Evolutionary conservation across 1,284 basidiomycete genomes (phyloP).

Genomic region (Mycena sp.): DNA sequence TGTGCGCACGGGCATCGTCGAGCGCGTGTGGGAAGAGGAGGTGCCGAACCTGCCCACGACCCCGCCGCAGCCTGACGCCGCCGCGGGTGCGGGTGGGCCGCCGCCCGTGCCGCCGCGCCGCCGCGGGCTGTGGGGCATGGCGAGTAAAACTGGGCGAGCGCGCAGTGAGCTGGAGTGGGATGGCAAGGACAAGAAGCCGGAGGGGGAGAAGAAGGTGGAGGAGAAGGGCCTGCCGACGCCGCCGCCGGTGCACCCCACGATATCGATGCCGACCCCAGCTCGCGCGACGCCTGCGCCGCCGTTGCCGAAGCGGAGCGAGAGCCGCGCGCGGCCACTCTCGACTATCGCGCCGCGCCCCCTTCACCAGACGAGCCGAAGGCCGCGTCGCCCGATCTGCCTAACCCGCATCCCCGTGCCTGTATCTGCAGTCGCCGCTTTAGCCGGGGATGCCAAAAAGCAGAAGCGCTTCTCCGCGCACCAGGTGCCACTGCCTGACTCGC

Average conservation of each 20-base stretch:
- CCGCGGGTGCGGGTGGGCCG: conserved; percentile 38
- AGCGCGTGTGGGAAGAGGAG: conserved; percentile 89
- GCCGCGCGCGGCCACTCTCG: conserved; percentile 38
- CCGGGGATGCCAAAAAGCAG: conserved; percentile 12
- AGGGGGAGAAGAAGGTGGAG: conserved; percentile 29
- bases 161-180: conserved; percentile 59
- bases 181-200: conserved; percentile 53
- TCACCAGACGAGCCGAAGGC: conserved; percentile 11
- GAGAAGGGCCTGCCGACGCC: conserved; percentile 43
- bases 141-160: conserved; percentile 60
- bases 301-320: conserved; percentile 47
- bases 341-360: conserved; percentile 32
- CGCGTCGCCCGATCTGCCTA: conserved; percentile 8
- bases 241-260: conserved; percentile 51
- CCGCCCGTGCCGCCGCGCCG: conserved; percentile 63
- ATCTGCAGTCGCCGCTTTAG: not conserved
- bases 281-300: conserved; percentile 42
- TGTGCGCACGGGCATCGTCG: conserved; percentile 82
- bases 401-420: not conserved
- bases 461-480: conserved; percentile 34
- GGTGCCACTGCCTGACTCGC: conserved; percentile 57
- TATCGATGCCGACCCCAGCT: conserved; percentile 34
- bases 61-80: conserved; percentile 41
- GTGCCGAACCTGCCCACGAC: conserved; percentile 48
- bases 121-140: conserved; percentile 66